Percentiles rank a stretch among this genome's conserved stretches.
phyloP scores from a whole-genome alignment of 2,329 filamentous ascomycete genomes.

The Claviceps humidiphila region DNA sequence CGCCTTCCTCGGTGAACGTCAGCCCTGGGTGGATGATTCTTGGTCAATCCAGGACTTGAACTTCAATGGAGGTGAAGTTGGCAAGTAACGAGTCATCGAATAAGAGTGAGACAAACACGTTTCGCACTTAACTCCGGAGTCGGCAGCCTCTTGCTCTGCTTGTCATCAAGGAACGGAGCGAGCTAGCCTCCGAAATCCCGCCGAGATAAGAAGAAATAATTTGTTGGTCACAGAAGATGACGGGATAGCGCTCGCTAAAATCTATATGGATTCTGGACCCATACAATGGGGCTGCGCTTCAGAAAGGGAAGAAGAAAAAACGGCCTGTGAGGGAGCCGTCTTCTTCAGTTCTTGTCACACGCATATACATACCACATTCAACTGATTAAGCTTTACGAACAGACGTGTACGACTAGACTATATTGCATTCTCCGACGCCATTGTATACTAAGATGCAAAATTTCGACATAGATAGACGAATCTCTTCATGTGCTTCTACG shows the following conservation, averaged over 20 bases:
- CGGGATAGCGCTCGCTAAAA: too few relatives aligned
- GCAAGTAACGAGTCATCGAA: background rate
- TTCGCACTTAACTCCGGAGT: too few relatives aligned
- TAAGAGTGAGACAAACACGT: background rate
- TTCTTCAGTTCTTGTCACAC: background rate
- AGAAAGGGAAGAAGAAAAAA: too few relatives aligned
- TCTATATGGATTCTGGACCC: too few relatives aligned
- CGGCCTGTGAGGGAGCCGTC: too few relatives aligned
- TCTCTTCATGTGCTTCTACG: background rate
- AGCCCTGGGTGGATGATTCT: constrained; percentile 57
- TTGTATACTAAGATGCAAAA: background rate
- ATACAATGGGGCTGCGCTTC: too few relatives aligned
- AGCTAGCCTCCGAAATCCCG: too few relatives aligned
- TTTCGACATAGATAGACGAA: background rate
- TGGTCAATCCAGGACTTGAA: constrained; percentile 74
- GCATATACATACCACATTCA: background rate
- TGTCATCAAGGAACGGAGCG: too few relatives aligned
- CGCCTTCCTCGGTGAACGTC: constrained; percentile 72
- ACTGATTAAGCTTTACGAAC: background rate
- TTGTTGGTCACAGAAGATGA: too few relatives aligned
- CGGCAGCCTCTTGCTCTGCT: too few relatives aligned
- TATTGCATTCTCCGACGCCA: background rate
- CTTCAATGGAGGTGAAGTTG: constrained; percentile 17
- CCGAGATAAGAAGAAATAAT: too few relatives aligned
- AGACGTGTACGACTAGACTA: background rate